A percentile compares a stretch with the other conserved stretches of the same genome.
phyloP scores from a whole-genome alignment of 129 eudicot species.

The Deinandra increscens region DNA sequence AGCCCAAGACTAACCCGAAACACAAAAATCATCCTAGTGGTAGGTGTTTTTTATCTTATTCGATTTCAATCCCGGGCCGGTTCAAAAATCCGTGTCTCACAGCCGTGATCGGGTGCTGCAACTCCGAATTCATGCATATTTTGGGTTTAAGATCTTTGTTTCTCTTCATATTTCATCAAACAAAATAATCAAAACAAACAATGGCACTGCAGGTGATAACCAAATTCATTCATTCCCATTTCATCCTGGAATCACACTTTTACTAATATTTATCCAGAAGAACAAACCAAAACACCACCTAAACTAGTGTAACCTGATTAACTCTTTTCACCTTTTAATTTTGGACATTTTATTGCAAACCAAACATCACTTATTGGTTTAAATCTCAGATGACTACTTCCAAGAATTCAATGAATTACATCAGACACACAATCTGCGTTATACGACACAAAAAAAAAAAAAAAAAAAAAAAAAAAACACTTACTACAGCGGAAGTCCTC shows the following conservation, averaged over 20 bases:
- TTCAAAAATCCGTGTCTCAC: too few species aligned
- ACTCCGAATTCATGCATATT: too few species aligned
- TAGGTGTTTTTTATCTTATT: too few species aligned
- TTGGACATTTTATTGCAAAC: background rate
- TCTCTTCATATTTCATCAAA: too few species aligned
- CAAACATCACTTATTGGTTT: too few species aligned
- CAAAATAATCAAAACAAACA: too few species aligned
- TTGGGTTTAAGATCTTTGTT: too few species aligned
- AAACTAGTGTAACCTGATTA: background rate
- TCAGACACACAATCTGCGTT: background rate
- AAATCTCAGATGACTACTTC: background rate
- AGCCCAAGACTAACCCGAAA: too few species aligned
- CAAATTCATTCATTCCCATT: background rate
- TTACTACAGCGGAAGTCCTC: slow-evolving; percentile 41
- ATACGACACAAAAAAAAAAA: slow-evolving; percentile 1
- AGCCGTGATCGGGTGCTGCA: too few species aligned
- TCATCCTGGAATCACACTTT: background rate
- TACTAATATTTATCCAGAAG: background rate
- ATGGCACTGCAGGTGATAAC: too few species aligned
- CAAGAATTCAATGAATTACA: background rate
- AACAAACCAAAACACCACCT: slow-evolving; percentile 9
- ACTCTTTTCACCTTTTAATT: background rate
- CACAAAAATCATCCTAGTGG: too few species aligned
- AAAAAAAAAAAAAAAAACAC: slow-evolving; percentile 20
- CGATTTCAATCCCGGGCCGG: too few species aligned